Percentiles rank a stretch among this genome's conserved stretches.
Conservation (phyloP, 768 basidiomycete species). For the Stropharia rugosoannulata region DNA sequence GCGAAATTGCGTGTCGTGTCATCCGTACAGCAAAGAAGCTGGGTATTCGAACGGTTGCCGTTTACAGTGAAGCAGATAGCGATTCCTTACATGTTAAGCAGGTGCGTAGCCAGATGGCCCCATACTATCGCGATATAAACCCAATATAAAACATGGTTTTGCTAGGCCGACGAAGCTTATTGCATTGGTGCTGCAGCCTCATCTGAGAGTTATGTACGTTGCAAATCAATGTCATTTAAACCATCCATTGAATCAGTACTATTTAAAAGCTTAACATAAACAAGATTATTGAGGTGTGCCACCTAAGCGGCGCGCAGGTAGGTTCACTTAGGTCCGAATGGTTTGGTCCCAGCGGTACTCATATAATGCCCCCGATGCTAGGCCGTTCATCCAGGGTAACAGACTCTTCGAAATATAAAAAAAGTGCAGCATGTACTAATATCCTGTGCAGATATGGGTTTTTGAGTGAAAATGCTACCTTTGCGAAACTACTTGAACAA, state of each 20-base stretch:
- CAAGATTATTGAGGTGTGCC: conserved; percentile 85
- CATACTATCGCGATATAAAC: neutral
- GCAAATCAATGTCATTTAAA: neutral
- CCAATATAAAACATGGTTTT: neutral
- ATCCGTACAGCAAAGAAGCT: conserved; percentile 87
- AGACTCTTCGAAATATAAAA: neutral
- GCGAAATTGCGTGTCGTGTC: conserved; percentile 95
- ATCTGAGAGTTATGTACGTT: conserved; percentile 82
- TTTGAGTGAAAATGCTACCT: conserved; percentile 86
- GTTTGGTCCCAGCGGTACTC: neutral
- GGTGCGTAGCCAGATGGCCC: conserved; percentile 37
- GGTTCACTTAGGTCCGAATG: conserved; percentile 10
- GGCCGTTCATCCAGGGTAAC: conserved; percentile 92
- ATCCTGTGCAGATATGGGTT: conserved; percentile 69
- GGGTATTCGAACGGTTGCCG: conserved; percentile 89
- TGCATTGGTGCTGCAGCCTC: conserved; percentile 93
- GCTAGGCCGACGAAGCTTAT: conserved; percentile 81
- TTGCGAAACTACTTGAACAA: conserved; percentile 70
- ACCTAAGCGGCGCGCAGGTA: conserved; percentile 82
- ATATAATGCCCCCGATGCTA: conserved; percentile 25
- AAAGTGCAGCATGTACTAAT: conserved; percentile 4
- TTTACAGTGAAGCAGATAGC: conserved; percentile 86
- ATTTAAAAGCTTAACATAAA: conserved; percentile 81
- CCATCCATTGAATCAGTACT: neutral
- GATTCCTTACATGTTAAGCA: conserved; percentile 80